phyloP scores from a whole-genome alignment of 108 stramenopile species.

The Epithemia pelagica region DNA sequence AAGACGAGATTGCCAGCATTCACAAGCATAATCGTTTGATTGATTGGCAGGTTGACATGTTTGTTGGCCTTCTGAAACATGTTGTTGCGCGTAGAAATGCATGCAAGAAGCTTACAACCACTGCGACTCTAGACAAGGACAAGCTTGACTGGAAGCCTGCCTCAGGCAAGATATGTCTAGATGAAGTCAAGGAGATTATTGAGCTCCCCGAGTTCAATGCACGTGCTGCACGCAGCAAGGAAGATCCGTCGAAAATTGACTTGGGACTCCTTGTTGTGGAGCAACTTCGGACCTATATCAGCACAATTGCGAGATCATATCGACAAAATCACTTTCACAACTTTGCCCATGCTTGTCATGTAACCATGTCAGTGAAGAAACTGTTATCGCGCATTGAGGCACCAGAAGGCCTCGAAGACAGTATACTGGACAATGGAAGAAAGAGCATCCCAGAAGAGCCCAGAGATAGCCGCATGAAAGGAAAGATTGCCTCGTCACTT shows the following conservation, averaged over 20 bases:
- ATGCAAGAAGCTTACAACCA: not conserved
- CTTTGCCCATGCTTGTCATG: constrained; percentile 46
- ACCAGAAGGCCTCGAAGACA: not conserved
- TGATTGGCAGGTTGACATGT: constrained; percentile 7
- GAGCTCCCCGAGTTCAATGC: constrained; percentile 17
- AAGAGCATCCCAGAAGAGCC: not conserved
- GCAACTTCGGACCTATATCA: constrained; percentile 50
- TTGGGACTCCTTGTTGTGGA: not conserved
- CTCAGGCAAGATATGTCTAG: not conserved
- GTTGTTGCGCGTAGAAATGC: not conserved
- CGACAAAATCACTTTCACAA: constrained; percentile 53
- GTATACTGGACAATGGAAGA: not conserved
- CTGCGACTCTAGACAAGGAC: not conserved
- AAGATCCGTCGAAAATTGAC: not conserved
- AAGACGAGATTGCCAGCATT: not conserved
- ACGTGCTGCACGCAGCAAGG: not conserved
- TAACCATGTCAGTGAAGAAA: constrained; percentile 45
- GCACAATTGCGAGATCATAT: constrained; percentile 52
- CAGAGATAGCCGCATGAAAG: not conserved
- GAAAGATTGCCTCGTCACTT: constrained; percentile 1
- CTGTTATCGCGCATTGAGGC: constrained; percentile 26
- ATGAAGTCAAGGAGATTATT: constrained; percentile 23
- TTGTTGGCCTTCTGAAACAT: not conserved
- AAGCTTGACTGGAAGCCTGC: not conserved
- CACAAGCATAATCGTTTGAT: constrained; percentile 25